Percentiles rank a stretch among this genome's conserved stretches.
Conservation (phyloP, 2,329 filamentous ascomycete species). For the Metarhizium brunneum region DNA sequence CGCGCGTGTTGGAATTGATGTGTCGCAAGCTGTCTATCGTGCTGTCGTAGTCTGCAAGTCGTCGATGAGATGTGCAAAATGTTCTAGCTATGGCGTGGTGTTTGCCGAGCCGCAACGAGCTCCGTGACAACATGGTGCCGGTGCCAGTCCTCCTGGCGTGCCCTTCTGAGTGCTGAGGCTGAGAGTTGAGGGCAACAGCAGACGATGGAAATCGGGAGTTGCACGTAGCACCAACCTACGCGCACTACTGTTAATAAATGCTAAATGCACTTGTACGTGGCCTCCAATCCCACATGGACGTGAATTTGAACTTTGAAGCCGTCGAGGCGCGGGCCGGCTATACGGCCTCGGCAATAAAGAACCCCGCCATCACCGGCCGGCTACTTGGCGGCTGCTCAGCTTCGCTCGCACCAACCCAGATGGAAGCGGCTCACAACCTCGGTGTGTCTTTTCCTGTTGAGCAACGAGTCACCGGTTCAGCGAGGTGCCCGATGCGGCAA, state of each 20-base stretch:
- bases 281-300: background rate
- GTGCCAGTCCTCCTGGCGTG: too few species aligned
- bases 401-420: too few species aligned
- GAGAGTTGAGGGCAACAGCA: too few species aligned
- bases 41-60: constrained; percentile 10
- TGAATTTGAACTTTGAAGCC: too few species aligned
- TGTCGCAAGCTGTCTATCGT: constrained; percentile 21
- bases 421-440: background rate
- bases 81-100: background rate
- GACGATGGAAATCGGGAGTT: too few species aligned
- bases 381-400: background rate
- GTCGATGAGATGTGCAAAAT: background rate
- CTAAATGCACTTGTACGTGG: too few species aligned
- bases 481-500: too few species aligned
- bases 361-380: background rate
- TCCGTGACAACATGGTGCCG: background rate
- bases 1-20: constrained; percentile 17
- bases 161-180: too few species aligned
- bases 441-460: too few species aligned
- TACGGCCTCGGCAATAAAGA: background rate
- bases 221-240: background rate
- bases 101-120: background rate
- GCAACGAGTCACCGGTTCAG: too few species aligned
- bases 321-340: background rate
- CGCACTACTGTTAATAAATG: too few species aligned